phyloP scores from a whole-genome alignment of 2,329 filamentous ascomycete species.

The Triangularia setosa region DNA sequence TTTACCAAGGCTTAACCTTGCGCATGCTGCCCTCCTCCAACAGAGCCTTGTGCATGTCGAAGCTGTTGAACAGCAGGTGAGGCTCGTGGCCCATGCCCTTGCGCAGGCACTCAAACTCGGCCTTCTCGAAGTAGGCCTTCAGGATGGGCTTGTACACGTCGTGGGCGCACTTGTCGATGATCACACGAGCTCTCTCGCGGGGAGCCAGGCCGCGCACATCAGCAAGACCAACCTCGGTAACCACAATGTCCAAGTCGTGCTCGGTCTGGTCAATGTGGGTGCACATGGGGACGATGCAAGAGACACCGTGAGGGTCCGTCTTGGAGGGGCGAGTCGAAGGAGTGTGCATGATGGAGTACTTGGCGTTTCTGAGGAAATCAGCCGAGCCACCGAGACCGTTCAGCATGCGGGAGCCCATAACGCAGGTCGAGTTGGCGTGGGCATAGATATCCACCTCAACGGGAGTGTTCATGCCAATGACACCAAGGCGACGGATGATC shows the following conservation, averaged over 20 bases:
- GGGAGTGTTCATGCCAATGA: conserved; percentile 93
- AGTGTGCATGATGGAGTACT: conserved; percentile 93
- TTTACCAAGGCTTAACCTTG: conserved; percentile 56
- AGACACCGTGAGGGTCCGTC: conserved; percentile 75
- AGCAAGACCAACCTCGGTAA: conserved; percentile 71
- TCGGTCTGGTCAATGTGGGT: conserved; percentile 92
- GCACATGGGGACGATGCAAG: conserved; percentile 89
- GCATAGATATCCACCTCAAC: conserved; percentile 94
- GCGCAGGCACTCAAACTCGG: conserved; percentile 78
- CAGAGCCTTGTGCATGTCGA: conserved; percentile 85
- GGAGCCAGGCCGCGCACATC: conserved; percentile 80
- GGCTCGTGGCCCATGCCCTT: conserved; percentile 91
- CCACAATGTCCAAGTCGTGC: conserved; percentile 85
- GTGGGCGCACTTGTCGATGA: conserved; percentile 83
- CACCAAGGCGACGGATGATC: conserved; percentile 80
- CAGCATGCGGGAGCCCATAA: conserved; percentile 84
- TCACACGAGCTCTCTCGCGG: conserved; percentile 74
- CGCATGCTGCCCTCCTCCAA: conserved; percentile 80
- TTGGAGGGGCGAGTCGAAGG: conserved; percentile 76
- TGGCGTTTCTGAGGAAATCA: conserved; percentile 73
- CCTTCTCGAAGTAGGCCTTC: conserved; percentile 76
- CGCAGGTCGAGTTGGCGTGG: conserved; percentile 85
- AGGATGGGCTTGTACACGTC: conserved; percentile 81
- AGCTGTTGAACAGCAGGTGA: conserved; percentile 78
- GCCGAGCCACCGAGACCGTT: conserved; percentile 80